These are phyloP conservation scores for Diutina ranongensis DNA, from an alignment of 1,139 yeast species.

Conservation along the genomic window DNA sequence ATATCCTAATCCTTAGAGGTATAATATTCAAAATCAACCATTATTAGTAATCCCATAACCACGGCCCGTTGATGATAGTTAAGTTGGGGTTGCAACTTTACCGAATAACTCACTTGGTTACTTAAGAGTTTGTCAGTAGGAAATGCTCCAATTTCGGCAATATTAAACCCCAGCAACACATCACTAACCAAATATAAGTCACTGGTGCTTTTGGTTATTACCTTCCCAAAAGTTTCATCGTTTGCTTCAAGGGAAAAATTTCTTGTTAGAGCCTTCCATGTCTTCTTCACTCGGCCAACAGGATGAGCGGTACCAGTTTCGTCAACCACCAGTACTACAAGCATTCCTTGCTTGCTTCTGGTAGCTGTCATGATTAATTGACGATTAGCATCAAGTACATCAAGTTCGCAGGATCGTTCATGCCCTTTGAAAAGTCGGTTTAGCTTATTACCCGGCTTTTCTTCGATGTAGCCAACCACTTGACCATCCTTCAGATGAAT, in stretches of 20 bases:
- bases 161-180: not conserved
- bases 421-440: not conserved
- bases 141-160: not conserved
- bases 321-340: not conserved
- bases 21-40: constrained; percentile 2
- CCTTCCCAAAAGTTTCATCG: not conserved
- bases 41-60: not conserved
- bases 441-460: not conserved
- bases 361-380: not conserved
- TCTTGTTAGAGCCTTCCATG: not conserved
- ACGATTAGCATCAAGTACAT: not conserved
- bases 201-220: not conserved
- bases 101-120: not conserved
- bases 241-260: not conserved
- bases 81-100: not conserved
- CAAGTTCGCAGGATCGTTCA: not conserved
- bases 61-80: not conserved
- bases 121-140: not conserved
- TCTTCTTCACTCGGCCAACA: not conserved
- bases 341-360: not conserved
- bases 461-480: not conserved
- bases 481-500: not conserved
- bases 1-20: not conserved
- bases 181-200: not conserved
- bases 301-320: not conserved